Conservation (phyloP, 768 basidiomycete species). For the Megacollybia marginata region DNA sequence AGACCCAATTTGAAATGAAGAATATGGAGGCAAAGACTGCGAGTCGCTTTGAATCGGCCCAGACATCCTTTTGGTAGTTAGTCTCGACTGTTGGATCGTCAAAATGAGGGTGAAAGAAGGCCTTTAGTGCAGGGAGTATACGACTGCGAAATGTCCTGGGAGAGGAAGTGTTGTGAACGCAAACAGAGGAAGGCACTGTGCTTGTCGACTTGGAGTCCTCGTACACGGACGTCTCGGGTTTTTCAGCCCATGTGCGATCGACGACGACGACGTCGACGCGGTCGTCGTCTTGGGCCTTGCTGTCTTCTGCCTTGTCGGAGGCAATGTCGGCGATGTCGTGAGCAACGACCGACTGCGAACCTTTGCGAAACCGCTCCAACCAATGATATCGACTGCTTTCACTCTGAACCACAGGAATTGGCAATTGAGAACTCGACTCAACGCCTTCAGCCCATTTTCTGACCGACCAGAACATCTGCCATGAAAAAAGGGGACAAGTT, state of each 20-base stretch:
- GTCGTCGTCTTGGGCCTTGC: too few species aligned
- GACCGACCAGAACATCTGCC: too few species aligned
- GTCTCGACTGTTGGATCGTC: slow-evolving; percentile 7
- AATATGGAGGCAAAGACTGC: slow-evolving; percentile 15
- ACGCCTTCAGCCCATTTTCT: too few species aligned
- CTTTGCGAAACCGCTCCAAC: too few species aligned
- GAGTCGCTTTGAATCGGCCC: slow-evolving; percentile 9
- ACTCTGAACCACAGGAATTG: too few species aligned
- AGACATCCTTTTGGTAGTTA: slow-evolving; percentile 13
- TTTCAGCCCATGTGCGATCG: slow-evolving; percentile 44
- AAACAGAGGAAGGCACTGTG: not conserved
- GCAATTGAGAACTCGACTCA: too few species aligned
- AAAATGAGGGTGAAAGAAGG: slow-evolving; percentile 13
- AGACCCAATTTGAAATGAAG: slow-evolving; percentile 17
- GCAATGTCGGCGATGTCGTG: too few species aligned
- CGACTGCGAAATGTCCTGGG: not conserved
- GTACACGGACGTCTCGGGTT: slow-evolving; percentile 16
- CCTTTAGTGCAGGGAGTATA: not conserved
- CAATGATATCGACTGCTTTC: too few species aligned
- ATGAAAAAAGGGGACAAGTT: too few species aligned
- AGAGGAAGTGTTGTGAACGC: not conserved
- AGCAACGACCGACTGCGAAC: too few species aligned
- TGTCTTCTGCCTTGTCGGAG: too few species aligned
- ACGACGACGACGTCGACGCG: slow-evolving; percentile 51
- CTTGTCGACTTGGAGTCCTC: not conserved